Percentiles rank a stretch among this genome's conserved stretches.
Conservation (phyloP, 352 stramenopile genomes). For the Pythium rishiriense region DNA sequence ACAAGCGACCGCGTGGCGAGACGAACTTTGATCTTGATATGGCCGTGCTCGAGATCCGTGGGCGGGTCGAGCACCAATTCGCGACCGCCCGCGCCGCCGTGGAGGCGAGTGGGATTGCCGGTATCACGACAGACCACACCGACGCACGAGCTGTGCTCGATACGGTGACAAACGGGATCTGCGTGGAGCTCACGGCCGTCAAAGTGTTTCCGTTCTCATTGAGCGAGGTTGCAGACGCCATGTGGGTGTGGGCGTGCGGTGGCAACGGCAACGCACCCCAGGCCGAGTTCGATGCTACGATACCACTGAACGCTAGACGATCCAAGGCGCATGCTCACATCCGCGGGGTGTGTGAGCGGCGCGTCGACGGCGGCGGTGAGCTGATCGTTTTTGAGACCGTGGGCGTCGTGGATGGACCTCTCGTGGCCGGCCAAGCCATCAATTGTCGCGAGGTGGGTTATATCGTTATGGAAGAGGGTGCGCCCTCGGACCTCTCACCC, state of each 20-base stretch:
- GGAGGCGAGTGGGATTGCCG: background rate
- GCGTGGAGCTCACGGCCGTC: background rate
- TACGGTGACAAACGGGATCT: background rate
- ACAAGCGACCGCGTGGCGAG: background rate
- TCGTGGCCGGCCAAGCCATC: background rate
- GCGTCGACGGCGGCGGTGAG: background rate
- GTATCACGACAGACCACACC: background rate
- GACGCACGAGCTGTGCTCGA: background rate
- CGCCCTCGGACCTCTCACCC: background rate
- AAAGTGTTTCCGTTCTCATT: background rate
- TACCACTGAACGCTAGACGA: background rate
- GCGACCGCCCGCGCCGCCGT: background rate
- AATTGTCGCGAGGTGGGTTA: background rate
- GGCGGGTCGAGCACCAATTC: background rate
- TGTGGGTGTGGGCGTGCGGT: background rate
- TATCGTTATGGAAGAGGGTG: background rate
- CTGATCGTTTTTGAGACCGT: conserved; percentile 14
- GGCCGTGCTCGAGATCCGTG: background rate
- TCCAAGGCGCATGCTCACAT: background rate
- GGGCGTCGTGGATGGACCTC: background rate
- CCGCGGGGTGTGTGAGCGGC: background rate
- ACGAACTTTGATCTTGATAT: background rate
- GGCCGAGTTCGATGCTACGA: background rate
- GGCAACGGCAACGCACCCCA: too few relatives aligned
- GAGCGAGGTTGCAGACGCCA: background rate